A percentile compares a stretch with the other conserved stretches of the same genome.
Evolutionary conservation across 2,329 filamentous ascomycete genomes (phyloP).

Genomic region (Myriangium duriaei): DNA sequence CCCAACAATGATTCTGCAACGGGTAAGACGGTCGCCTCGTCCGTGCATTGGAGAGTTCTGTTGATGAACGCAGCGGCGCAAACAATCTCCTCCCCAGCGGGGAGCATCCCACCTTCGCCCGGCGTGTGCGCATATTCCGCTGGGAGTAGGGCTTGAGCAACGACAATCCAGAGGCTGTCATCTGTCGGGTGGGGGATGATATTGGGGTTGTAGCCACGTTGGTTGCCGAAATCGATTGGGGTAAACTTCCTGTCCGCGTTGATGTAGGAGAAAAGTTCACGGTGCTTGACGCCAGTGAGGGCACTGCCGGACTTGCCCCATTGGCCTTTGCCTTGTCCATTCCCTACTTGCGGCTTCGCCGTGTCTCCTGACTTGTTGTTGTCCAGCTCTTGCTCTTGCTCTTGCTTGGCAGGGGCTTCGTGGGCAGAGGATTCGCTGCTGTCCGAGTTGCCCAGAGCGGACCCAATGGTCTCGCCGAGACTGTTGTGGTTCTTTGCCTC

Average conservation of each 20-base stretch:
- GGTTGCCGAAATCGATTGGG: slow-evolving; percentile 33
- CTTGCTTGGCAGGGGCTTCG: too few relatives aligned
- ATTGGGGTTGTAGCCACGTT: slow-evolving; percentile 40
- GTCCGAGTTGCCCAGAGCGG: too few relatives aligned
- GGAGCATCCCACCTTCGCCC: slow-evolving; percentile 18
- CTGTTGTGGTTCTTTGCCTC: too few relatives aligned
- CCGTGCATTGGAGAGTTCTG: slow-evolving; percentile 31
- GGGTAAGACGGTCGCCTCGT: slow-evolving; percentile 30
- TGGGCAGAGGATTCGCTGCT: too few relatives aligned
- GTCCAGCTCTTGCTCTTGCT: too few relatives aligned
- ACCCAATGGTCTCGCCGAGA: too few relatives aligned
- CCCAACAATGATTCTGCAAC: slow-evolving; percentile 33
- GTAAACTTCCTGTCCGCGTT: slow-evolving; percentile 38
- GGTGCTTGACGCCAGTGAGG: background rate
- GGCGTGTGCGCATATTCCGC: slow-evolving; percentile 20
- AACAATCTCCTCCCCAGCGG: slow-evolving; percentile 31
- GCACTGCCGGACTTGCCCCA: too few relatives aligned
- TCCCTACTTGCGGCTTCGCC: too few relatives aligned
- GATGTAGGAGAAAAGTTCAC: slow-evolving; percentile 36
- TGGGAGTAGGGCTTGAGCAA: slow-evolving; percentile 41
- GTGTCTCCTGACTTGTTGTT: too few relatives aligned
- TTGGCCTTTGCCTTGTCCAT: too few relatives aligned
- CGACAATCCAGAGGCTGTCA: slow-evolving; percentile 38
- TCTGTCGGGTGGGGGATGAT: slow-evolving; percentile 43
- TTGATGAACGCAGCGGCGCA: slow-evolving; percentile 39